Percentiles rank a stretch among this genome's conserved stretches.
phyloP scores from a whole-genome alignment of 1,139 yeast genomes.

The Candida sp. region DNA sequence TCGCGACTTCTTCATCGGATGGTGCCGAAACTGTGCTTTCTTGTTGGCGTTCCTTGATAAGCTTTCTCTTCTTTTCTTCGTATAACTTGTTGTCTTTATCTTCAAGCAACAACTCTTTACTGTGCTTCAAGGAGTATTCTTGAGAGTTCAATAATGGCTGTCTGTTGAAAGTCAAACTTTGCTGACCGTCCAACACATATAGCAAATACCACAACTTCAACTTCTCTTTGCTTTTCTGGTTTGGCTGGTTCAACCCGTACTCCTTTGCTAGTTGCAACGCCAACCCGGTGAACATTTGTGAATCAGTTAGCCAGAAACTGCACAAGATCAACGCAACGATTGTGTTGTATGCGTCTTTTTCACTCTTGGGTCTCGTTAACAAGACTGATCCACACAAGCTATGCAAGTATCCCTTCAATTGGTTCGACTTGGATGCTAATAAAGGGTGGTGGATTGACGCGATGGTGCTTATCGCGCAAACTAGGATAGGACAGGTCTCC shows the following conservation, averaged over 20 bases:
- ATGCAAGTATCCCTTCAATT: slow-evolving; percentile 47
- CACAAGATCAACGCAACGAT: slow-evolving; percentile 67
- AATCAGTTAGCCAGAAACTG: slow-evolving; percentile 71
- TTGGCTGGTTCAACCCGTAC: slow-evolving; percentile 50
- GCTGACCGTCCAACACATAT: slow-evolving; percentile 74
- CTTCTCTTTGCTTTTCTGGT: slow-evolving; percentile 39
- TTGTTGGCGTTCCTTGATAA: slow-evolving; percentile 3
- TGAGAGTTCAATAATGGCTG: slow-evolving; percentile 55
- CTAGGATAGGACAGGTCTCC: slow-evolving; percentile 60
- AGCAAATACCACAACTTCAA: slow-evolving; percentile 69
- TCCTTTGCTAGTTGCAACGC: slow-evolving; percentile 69
- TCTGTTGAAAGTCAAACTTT: slow-evolving; percentile 63
- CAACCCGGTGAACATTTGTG: slow-evolving; percentile 68
- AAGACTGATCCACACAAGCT: slow-evolving; percentile 50
- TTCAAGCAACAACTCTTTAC: slow-evolving; percentile 35
- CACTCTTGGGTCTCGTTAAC: slow-evolving; percentile 43
- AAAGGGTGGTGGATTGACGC: slow-evolving; percentile 65
- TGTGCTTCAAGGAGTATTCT: slow-evolving; percentile 47
- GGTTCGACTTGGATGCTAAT: slow-evolving; percentile 38
- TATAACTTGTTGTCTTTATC: slow-evolving; percentile 6
- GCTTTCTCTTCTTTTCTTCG: slow-evolving; percentile 4
- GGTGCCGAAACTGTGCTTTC: neutral
- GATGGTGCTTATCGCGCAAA: slow-evolving; percentile 66
- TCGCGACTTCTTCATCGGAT: slow-evolving; percentile 11
- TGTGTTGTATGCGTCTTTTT: slow-evolving; percentile 59